Conservation (phyloP, 2,329 filamentous ascomycete genomes). For the Epichloe coenophiala region DNA sequence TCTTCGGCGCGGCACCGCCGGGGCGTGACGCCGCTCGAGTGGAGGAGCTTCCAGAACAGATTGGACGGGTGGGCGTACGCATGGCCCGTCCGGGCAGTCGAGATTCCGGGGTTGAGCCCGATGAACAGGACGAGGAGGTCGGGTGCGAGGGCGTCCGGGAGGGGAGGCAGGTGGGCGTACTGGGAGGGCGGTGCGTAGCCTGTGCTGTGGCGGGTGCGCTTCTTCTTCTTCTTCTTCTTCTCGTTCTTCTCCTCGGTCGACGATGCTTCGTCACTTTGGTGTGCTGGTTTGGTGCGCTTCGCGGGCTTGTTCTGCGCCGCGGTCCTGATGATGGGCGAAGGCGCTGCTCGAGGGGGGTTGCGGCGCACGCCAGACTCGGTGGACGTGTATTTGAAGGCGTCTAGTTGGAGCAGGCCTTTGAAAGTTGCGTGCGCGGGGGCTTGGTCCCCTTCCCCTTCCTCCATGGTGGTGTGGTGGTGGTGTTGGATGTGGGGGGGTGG, state of each 20-base stretch:
- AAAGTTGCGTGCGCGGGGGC: conserved; percentile 22
- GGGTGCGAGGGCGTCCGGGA: conserved; percentile 49
- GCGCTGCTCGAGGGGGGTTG: conserved; percentile 14
- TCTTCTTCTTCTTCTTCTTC: conserved; percentile 10
- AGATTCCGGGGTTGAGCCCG: conserved; percentile 66
- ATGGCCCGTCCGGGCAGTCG: conserved; percentile 58
- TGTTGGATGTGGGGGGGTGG: neutral
- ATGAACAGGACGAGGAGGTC: conserved; percentile 62
- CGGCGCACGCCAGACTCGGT: conserved; percentile 13
- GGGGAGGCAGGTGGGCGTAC: conserved; percentile 55
- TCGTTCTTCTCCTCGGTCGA: neutral
- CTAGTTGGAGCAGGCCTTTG: conserved; percentile 28
- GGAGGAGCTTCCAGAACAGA: conserved; percentile 64
- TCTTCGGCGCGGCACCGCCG: conserved; percentile 45
- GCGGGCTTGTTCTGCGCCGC: neutral
- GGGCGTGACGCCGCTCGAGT: conserved; percentile 52
- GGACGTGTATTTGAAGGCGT: conserved; percentile 28
- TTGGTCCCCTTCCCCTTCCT: neutral
- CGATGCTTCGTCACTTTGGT: no score
- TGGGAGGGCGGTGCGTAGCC: conserved; percentile 57
- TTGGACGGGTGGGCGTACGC: conserved; percentile 74
- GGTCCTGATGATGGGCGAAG: neutral
- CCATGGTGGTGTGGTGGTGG: neutral
- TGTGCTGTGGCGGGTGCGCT: conserved; percentile 20
- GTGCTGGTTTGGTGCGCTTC: neutral